Evolutionary conservation across 257 asterid species (phyloP), one percentile per base, ranked within the genome.

Genomic region (Leptodermis oblonga): DNA sequence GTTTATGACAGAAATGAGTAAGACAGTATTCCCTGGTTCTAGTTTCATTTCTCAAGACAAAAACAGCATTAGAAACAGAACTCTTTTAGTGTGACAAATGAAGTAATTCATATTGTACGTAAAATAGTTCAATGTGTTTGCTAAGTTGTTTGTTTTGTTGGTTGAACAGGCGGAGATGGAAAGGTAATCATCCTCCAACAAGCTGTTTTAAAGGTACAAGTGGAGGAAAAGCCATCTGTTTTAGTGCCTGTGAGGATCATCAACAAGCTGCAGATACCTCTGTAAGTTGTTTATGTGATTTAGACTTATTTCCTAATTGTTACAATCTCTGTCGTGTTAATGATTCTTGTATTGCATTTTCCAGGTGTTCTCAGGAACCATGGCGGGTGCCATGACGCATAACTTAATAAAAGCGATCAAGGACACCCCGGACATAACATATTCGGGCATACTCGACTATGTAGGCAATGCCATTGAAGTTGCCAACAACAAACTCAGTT

Each of bases 161-260:
- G n/a, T 17, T 31, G 60, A 37, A 43, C 80, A 84, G 92, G 77
- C 36, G 70, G 37, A 65, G 58, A 33, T 90, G 97, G 97, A 83
- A 75, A 3, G 80, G 76, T 37, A 80, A 87, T 55, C 53, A 66
- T 30, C 86, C 86, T 45, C 89, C 85, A 14, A 79, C 87, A 0
- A 86, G n/a, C n/a, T n/a, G 69, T 53, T 56, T 31, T 28, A 87
- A 89, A 81, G 87, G 88, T 43, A 78, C 95, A 7, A 73, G 18
- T 14, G 95, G 96, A 68, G 97, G 97, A 56, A 72, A 22, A 51
- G 96, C 92, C 5, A 77, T 90, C 72, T 72, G 90, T 77, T 70
- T 90, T 69, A 86, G 97, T 65, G 96, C 97, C 17, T 90, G 97
- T 68, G 88, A 84, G 73, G 97, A 90, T 76, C 55, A 86, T 77